Base-by-base conservation (phyloP, 2,329 filamentous ascomycete species). In the Colletotrichum camelliae region DNA sequence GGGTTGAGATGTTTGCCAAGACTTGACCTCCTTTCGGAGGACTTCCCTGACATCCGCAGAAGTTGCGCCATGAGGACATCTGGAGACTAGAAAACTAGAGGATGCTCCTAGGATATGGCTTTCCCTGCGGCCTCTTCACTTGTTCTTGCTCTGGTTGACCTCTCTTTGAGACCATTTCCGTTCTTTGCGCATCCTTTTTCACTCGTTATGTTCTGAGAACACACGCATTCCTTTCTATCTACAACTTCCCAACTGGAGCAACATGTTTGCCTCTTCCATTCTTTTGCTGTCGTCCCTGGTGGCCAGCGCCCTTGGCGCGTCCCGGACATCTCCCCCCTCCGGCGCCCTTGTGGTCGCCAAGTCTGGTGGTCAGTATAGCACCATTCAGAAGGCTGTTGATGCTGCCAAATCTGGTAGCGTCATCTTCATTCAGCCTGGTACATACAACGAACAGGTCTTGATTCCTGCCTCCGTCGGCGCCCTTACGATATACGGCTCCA, bases 401-500 rank as follows among this genome's bases (percentile, higher is more conserved):
- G 88, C 91, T 9, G 86, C 93, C 15, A 89, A 88, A 35, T 89
- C 87, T 1, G 84, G 86, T 2, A 86, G 87, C 6, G 87, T 88
- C 68, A 81, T 81, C 60, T 81, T 81, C 48, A 70, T 81, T 24
- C 75, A 80, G 79, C 74, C 74, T 81, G 74, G 84, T 58, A 79
- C 78, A 37, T 85, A 83, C 76, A 80, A 80, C 55, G 82, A 79
- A 93, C 66, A 89, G 43, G 89, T 87, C 0, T 84, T 86, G 2
- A 86, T 87, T 6, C 87, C 88, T 3, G 78, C 83, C 1, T 85
- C 86, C 2, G 89, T 91, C 72, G 90, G 88, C 80, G 91, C 94
- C 82, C 93, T 93, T 85, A 90, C 94, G 81, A 91, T 89, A 43
- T 93, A 93, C 84, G 62, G 84, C 83, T 70, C 83, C 83, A 79